A percentile compares a stretch with the other conserved stretches of the same genome.
These are phyloP conservation scores for Phoma sp. DNA, from an alignment of 2,329 filamentous ascomycete genomes.

Conservation along the genomic window DNA sequence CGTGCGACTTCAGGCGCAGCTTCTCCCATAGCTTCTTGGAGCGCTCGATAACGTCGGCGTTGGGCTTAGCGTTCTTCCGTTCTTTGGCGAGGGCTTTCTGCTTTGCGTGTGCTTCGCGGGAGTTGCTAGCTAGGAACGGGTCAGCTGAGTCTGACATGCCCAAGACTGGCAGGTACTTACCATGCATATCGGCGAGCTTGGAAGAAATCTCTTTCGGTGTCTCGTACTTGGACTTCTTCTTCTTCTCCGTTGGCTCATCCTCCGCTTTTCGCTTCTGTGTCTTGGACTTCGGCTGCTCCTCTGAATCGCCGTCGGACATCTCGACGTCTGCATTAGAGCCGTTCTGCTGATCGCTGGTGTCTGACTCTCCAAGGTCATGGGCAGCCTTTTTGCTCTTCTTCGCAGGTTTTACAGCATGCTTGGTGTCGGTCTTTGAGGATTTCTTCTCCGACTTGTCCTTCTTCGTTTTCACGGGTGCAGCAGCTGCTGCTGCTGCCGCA, in stretches of 20 bases:
- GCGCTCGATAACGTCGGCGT: conserved; percentile 85
- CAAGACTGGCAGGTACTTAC: conserved; percentile 20
- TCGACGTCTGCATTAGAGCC: conserved; percentile 43
- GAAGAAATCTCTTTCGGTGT: conserved; percentile 28
- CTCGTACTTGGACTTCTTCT: conserved; percentile 35
- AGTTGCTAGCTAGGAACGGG: conserved; percentile 67
- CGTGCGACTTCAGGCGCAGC: conserved; percentile 89
- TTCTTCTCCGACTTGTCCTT: conserved; percentile 49
- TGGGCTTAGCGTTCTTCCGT: conserved; percentile 89
- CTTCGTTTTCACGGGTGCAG: conserved; percentile 44
- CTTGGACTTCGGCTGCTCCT: conserved; percentile 28
- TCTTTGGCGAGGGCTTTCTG: conserved; percentile 89
- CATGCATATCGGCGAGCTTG: conserved; percentile 37
- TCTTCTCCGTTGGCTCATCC: conserved; percentile 26
- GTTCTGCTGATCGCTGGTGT: conserved; percentile 47
- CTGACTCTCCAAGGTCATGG: conserved; percentile 45
- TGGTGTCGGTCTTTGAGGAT: conserved; percentile 35
- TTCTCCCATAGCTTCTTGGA: conserved; percentile 98
- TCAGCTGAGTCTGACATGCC: conserved; percentile 17
- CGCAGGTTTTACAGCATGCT: conserved; percentile 33
- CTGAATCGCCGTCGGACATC: conserved; percentile 33
- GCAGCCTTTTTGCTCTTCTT: conserved; percentile 42
- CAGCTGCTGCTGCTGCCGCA: conserved; percentile 20
- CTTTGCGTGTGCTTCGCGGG: conserved; percentile 87
- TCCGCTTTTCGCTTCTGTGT: conserved; percentile 29